Percentiles rank a stretch among this genome's conserved stretches.
phyloP scores from a whole-genome alignment of 1,284 basidiomycete genomes.

The Mycocalia duriaeana region DNA sequence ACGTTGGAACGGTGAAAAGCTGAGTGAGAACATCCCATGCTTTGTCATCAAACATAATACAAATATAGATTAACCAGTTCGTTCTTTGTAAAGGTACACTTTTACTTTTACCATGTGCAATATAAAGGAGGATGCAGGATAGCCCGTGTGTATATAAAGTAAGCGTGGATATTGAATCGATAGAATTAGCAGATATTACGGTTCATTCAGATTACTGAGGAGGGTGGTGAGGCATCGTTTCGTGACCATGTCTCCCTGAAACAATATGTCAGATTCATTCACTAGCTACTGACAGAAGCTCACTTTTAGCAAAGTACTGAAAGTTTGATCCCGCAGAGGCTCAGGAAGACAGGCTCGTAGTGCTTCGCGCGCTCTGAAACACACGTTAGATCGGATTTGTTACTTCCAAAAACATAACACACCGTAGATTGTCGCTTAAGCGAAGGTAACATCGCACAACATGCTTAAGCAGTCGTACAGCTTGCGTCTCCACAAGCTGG shows the following conservation, averaged over 20 bases:
- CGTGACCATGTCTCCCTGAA: constrained; percentile 89
- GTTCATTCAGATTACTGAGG: constrained; percentile 85
- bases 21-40: neutral
- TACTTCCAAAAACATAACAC: constrained; percentile 21
- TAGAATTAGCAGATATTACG: constrained; percentile 22
- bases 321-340: constrained; percentile 92
- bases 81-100: constrained; percentile 13
- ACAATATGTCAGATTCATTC: neutral
- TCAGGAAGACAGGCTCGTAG: constrained; percentile 96
- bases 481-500: constrained; percentile 95
- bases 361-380: constrained; percentile 87
- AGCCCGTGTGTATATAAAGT: constrained; percentile 17
- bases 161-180: constrained; percentile 13
- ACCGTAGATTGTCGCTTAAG: constrained; percentile 94
- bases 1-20: neutral
- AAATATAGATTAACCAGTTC: constrained; percentile 17
- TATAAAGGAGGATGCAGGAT: constrained; percentile 20
- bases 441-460: constrained; percentile 97
- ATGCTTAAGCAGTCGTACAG: constrained; percentile 94
- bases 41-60: constrained; percentile 11
- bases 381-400: constrained; percentile 8
- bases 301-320: constrained; percentile 85
- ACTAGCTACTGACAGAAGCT: constrained; percentile 7
- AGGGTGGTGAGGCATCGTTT: constrained; percentile 95
- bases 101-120: constrained; percentile 20